Evolutionary conservation across 2,329 filamentous ascomycete genomes (phyloP), one percentile per base, ranked within the genome.

Genomic region (Shiraia bambusicola): DNA sequence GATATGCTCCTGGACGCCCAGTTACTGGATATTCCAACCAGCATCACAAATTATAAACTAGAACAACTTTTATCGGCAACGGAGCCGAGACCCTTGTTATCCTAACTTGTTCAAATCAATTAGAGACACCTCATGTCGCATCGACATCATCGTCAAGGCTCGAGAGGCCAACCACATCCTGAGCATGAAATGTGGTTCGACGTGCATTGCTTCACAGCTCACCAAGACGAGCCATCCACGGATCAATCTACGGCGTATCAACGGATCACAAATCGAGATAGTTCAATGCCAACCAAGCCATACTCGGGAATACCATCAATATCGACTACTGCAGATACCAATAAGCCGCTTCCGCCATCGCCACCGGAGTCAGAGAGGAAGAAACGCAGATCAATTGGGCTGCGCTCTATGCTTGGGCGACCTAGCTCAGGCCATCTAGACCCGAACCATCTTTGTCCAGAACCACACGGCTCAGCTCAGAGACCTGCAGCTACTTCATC

Each of bases 181-280:
- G 52, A 57, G 16, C 52, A 49, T 6, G 62, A 66, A 34, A 44
- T 67, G 16, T 67, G 65, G 65, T 58, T 65, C 31, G 56, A 45
- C 24, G 53, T 58, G 52, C 50, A 22, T 4, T 8, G 19, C 4
- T 22, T 8, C 19, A 61, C 10, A 53, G 52, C 34, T 51, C 39
- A 13, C 39, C 50, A 32, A 41, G 50, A 35, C 34, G 24, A 58
- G 37, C 52, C 45, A 40, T 63, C 62, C 24, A 63, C 63, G 17
- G 66, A 66, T 38, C 55, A 48, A 46, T 45, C 57, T 28, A 65
- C 60, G 17, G 51, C 54, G 29, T 50, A 46, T 39, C 57, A 56
- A 5, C 49, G 59, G 8, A 55, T 49, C 47, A 37, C 41, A 31
- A 28, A 35, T 30, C 44, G 50, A 15, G 47, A 40, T 22, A 47